Evolutionary conservation across 2,329 filamentous ascomycete genomes (phyloP).

Genomic region (Colletotrichum paranaense): DNA sequence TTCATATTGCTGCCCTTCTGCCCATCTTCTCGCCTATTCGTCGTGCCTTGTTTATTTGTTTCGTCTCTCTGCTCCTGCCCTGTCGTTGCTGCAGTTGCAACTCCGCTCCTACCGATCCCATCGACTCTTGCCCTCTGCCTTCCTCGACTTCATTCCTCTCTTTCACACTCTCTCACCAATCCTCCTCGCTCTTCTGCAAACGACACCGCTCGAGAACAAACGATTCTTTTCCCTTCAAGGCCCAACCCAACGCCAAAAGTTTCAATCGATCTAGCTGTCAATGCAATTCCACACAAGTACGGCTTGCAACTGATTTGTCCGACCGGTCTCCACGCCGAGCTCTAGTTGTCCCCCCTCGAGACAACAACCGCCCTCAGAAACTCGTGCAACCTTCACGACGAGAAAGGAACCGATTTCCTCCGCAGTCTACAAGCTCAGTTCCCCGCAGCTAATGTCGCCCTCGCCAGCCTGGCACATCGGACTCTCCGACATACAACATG

Average conservation of each 20-base stretch:
- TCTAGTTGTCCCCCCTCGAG: not conserved
- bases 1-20: conserved; percentile 21
- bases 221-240: not conserved
- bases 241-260: not conserved
- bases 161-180: not conserved
- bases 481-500: conserved; percentile 55
- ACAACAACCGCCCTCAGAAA: not conserved
- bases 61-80: not conserved
- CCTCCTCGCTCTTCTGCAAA: not conserved
- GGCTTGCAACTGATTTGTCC: not conserved
- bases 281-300: not conserved
- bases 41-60: conserved; percentile 15
- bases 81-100: not conserved
- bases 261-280: not conserved
- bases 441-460: conserved; percentile 30
- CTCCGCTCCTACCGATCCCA: not conserved
- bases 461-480: conserved; percentile 28
- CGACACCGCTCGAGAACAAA: not conserved
- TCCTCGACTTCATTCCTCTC: not conserved
- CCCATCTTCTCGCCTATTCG: not conserved
- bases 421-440: not conserved
- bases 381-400: not conserved
- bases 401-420: not conserved
- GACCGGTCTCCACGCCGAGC: not conserved
- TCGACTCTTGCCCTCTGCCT: not conserved